Base-by-base conservation (phyloP, 2,329 filamentous ascomycete genomes). In the Neopestalotiopsis sp. region DNA sequence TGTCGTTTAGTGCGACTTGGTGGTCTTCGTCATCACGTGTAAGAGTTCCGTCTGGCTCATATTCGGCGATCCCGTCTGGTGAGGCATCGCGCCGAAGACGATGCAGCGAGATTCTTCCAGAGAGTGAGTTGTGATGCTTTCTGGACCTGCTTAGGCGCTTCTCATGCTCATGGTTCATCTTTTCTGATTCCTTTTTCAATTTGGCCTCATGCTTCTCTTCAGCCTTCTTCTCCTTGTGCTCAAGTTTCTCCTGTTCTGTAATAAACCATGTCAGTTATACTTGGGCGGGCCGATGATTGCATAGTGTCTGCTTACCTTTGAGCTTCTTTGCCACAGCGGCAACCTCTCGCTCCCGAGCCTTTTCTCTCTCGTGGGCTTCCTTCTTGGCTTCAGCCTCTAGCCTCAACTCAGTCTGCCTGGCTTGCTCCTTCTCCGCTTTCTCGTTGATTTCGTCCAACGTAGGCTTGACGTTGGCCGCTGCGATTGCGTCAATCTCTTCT, bases 401-500 rank as follows among this genome's bases (percentile, higher is more conserved):
- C 57, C 87, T 86, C 12, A 88, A 80, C 72, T 90, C 88, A 61
- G 90, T 84, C 70, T 92, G 86, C 69, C 90, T 86, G 63, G 91
- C 92, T 52, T 89, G 85, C 77, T 94, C 91, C 70, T 86, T 85
- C 75, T 94, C 92, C 0, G 93, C 93, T 76, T 91, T 93, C 65
- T 93, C 90, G 66, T 91, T 90, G 71, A 98, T 96, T 72, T 97
- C 93, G 72, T 97, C 91, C 5, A 98, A 79, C 0, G 96, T 90
- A 4, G 95, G 95, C 78, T 95, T 93, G 17, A 98, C 88, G 72
- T 91, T 90, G 60, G 87, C 89, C 13, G 89, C 87, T 2, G 95
- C 95, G 72, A 97, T 92, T 5, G 89, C 89, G 71, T 98, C 90
- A 17, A 98, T 89, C 62, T 94, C 92, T 4, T 89, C 85, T 73